phyloP scores from a whole-genome alignment of 164 flowering plant species.

The Warburgia ugandensis region DNA sequence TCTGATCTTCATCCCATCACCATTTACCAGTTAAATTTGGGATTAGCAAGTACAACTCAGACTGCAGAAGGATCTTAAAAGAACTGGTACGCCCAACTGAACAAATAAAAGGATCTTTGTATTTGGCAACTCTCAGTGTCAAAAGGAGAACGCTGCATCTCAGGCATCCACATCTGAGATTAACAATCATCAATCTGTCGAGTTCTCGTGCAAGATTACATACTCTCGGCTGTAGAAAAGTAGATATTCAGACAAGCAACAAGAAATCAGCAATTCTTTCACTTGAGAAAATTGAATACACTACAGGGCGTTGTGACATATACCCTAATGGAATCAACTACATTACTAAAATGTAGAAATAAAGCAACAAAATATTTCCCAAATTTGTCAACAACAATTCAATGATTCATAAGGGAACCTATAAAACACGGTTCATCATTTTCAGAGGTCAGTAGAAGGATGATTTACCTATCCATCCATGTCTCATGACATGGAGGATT shows the following conservation, averaged over 20 bases:
- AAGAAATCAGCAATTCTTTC: background rate
- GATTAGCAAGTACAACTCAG: too few species aligned
- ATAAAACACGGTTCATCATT: background rate
- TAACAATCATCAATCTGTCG: too few species aligned
- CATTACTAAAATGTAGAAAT: background rate
- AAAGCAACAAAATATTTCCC: background rate
- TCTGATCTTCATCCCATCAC: too few species aligned
- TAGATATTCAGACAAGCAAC: background rate
- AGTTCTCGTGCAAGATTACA: constrained; percentile 52
- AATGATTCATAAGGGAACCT: background rate
- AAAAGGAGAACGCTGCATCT: too few species aligned
- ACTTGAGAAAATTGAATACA: background rate
- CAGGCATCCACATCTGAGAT: too few species aligned
- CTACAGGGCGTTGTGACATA: background rate
- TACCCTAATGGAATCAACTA: background rate
- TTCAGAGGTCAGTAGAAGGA: background rate
- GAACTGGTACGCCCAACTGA: too few species aligned
- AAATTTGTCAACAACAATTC: background rate
- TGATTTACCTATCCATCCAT: too few species aligned
- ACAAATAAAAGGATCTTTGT: too few species aligned
- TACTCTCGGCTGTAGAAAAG: constrained; percentile 27
- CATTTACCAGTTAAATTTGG: too few species aligned
- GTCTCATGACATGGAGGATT: too few species aligned
- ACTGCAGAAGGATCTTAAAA: too few species aligned
- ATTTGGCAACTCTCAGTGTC: too few species aligned